Evolutionary conservation across 306 rosid species (phyloP).

Genomic region (Luffa acutangula): DNA sequence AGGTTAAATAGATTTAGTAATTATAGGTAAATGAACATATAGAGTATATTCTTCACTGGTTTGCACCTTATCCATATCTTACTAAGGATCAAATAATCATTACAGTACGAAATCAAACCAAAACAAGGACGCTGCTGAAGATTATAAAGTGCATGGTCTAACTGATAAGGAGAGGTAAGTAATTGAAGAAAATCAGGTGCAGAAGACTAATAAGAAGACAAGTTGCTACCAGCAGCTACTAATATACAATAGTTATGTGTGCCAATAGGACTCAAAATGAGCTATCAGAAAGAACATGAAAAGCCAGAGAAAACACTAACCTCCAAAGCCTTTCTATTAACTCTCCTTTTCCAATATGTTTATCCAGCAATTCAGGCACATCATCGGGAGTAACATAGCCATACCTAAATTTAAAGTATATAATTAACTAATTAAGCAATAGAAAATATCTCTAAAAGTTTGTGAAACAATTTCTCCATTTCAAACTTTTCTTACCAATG

Average conservation of each 20-base stretch:
- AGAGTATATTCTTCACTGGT: neutral
- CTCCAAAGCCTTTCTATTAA: constrained; percentile 75
- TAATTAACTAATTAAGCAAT: neutral
- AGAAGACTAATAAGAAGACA: neutral
- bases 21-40: neutral
- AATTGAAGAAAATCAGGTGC: neutral
- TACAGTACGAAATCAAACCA: neutral
- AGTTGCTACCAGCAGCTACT: neutral
- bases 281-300: neutral
- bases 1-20: neutral
- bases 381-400: constrained; percentile 89
- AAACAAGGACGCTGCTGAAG: neutral
- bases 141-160: neutral
- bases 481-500: constrained; percentile 50
- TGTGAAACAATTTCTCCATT: neutral
- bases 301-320: constrained; percentile 25
- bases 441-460: neutral
- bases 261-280: neutral
- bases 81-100: neutral
- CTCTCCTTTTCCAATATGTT: constrained; percentile 75
- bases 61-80: neutral
- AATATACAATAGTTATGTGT: neutral
- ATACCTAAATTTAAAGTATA: constrained; percentile 44
- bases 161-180: neutral
- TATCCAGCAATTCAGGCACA: constrained; percentile 72